A percentile compares a stretch with the other conserved stretches of the same genome.
phyloP scores from a whole-genome alignment of 2,329 filamentous ascomycete genomes.

The Triangularia setosa region DNA sequence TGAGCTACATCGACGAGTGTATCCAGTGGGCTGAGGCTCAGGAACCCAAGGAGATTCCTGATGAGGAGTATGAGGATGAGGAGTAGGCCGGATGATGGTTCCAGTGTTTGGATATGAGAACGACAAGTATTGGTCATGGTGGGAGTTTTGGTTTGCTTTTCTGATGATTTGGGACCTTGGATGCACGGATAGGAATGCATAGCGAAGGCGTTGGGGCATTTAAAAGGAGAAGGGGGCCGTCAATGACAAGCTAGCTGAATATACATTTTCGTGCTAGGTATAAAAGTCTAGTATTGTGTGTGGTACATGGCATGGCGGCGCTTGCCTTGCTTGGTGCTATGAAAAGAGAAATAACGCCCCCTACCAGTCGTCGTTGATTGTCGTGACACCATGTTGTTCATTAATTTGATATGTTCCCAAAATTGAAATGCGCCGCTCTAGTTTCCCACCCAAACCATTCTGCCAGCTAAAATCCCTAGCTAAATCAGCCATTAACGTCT shows the following conservation, averaged over 20 bases:
- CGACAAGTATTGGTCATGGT: not conserved
- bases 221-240: not conserved
- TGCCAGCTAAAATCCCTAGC: not conserved
- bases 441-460: not conserved
- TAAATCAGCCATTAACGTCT: not conserved
- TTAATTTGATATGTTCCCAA: not conserved
- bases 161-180: not conserved
- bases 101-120: not conserved
- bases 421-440: not conserved
- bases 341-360: not conserved
- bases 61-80: slow-evolving; percentile 52
- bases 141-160: not conserved
- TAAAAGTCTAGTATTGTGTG: not conserved
- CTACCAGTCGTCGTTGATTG: not conserved
- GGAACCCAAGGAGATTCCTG: slow-evolving; percentile 77
- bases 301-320: not conserved
- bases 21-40: slow-evolving; percentile 93
- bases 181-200: slow-evolving; percentile 31
- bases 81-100: slow-evolving; percentile 18
- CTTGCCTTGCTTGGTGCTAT: not conserved
- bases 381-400: not conserved
- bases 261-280: not conserved
- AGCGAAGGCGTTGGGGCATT: slow-evolving; percentile 39
- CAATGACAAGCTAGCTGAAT: not conserved
- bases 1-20: slow-evolving; percentile 92